Evolutionary conservation across 345 rosid genomes (phyloP), one percentile per base, ranked within the genome.

Genomic region (Gossypium australe): DNA sequence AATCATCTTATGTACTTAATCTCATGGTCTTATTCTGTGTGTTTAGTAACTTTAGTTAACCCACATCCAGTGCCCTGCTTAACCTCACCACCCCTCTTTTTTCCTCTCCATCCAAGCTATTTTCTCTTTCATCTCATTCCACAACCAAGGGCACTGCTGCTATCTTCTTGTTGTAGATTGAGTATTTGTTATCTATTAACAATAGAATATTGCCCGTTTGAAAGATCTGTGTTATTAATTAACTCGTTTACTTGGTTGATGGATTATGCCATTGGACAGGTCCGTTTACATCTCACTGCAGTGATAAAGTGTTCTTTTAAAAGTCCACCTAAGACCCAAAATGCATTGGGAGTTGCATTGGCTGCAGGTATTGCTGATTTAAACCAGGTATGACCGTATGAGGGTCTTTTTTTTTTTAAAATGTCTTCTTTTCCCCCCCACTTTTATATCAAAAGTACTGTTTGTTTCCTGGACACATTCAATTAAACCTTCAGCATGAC

Each of bases 241-340:
- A 49, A 71, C 24, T 80, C 25, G 64, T 69, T 70, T 22, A 20
- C 78, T 38, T 69, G 67, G 77, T 53, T 68, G 61, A 60, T 27
- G 73, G 60, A 49, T 65, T 69, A 52, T 80, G 71, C 68, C 45
- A 14, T 77, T 78, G 82, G 56, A 11, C 97, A 94, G 98, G 97
- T 94, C 78, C 95, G 98, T 51, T 82, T 93, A 68, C 99, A 95
- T 85, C 99, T 95, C 73, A 91, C 98, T 66, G 98, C 98, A 56
- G 91, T 90, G 16, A 87, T 91, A 97, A 95, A 95, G 82, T 95
- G 99, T 80, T 95, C 91, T 77, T 95, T 92, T 77, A 91, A 91
- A 88, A 91, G 99, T 72, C 87, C 99, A 48, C 98, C 99, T 56
- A 98, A 93, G 89, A 91, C 99, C 70, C 99, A 91, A 84, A 95